phyloP scores from a whole-genome alignment of 495 filamentous ascomycete species.

The Penicillium ochrochloron region DNA sequence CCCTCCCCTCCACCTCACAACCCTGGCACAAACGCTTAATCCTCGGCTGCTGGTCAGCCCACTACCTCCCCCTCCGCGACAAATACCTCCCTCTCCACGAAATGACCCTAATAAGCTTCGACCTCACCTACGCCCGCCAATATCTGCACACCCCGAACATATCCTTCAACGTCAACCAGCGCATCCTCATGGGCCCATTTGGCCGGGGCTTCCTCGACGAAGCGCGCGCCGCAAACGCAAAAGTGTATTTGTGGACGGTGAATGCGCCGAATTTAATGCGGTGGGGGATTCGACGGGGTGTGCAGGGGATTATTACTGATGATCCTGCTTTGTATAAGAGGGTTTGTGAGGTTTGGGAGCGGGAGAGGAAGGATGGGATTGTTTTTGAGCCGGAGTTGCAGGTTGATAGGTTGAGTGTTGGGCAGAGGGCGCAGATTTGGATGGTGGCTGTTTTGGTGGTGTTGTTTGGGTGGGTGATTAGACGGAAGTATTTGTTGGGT shows the following conservation, averaged over 20 bases:
- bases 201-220: slow-evolving; percentile 68
- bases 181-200: slow-evolving; percentile 64
- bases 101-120: slow-evolving; percentile 74
- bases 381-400: neutral
- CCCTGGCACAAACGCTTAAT: slow-evolving; percentile 75
- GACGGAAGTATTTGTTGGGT: slow-evolving; percentile 18
- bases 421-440: slow-evolving; percentile 21
- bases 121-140: slow-evolving; percentile 66
- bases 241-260: slow-evolving; percentile 81
- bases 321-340: slow-evolving; percentile 43
- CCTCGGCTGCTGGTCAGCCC: slow-evolving; percentile 78
- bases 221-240: slow-evolving; percentile 56
- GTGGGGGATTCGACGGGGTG: slow-evolving; percentile 62
- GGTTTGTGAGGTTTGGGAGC: slow-evolving; percentile 28
- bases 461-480: slow-evolving; percentile 36
- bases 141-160: slow-evolving; percentile 65
- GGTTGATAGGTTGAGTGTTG: slow-evolving; percentile 22
- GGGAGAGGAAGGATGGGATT: slow-evolving; percentile 13
- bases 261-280: slow-evolving; percentile 76
- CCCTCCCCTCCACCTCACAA: slow-evolving; percentile 37
- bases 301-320: slow-evolving; percentile 65
- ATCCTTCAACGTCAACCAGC: slow-evolving; percentile 75
- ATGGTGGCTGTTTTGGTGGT: slow-evolving; percentile 21
- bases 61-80: slow-evolving; percentile 63
- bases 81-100: slow-evolving; percentile 68